Base-by-base conservation (phyloP, 108 stramenopile species). In the Licmophora abbreviata region DNA sequence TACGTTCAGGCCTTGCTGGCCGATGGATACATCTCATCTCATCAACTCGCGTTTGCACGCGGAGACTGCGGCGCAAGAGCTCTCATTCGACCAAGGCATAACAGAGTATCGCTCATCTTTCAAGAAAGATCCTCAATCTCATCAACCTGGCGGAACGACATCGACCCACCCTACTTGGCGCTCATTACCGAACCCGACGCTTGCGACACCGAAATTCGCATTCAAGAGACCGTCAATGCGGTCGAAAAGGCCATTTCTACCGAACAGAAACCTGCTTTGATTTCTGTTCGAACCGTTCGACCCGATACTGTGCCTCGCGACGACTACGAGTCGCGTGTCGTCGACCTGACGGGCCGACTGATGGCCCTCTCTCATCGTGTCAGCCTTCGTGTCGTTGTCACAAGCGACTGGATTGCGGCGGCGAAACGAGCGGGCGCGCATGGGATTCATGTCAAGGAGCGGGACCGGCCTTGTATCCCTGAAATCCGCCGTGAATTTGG, bases 361-460 rank as follows among this genome's bases (percentile, higher is more conserved):
- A 56, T 69, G 34, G 44, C 41, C 18, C 59, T 85, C 17, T 34
- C 29, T 20, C 34, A 48, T 18, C 15, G 25, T 4, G 32, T 44
- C 12, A 15, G 31, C 30, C 76, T 81, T 56, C 28, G 49, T 5
- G 40, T 88, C 2, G 74, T 81, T 9, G 62, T 79, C n/a, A 77
- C 80, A 15, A 72, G 81, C 45, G 76, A 84, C 48, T 56, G 63
- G 59, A 56, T 79, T 10, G 69, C 74, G 22, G 48, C 66, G 8
- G 71, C 65, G 6, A 35, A 73, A 1, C 12, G 44, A 24, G 71
- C 71, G 10, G 12, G 43, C 14, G 71, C 70, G 9, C 71, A 77
- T 61, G 87, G 87, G 8, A 57, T 89, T 44, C 87, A 89, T 56
- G 73, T 85, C 26, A 89, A 89, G 58, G 87, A 89, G 61, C 45